These are phyloP conservation scores for Aureobasidium mangrovei DNA, from an alignment of 2,329 filamentous ascomycete genomes.

Conservation along the genomic window DNA sequence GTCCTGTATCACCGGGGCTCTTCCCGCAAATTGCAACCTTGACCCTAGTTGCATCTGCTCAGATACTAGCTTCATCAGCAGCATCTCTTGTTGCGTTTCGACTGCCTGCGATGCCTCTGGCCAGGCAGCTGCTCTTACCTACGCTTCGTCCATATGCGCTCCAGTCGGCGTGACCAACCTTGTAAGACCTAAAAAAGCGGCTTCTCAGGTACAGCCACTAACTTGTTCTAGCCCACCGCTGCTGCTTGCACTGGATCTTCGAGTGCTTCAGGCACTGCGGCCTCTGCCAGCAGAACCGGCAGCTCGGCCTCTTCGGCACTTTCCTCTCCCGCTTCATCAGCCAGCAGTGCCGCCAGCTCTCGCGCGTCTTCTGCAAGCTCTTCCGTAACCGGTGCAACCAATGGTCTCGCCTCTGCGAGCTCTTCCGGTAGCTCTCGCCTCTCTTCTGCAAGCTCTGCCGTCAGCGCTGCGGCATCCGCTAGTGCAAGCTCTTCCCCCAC, in stretches of 20 bases:
- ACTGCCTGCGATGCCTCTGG: slow-evolving; percentile 5
- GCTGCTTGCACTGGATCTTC: not conserved
- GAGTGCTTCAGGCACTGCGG: not conserved
- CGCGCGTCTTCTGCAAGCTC: not conserved
- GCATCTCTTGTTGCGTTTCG: slow-evolving; percentile 10
- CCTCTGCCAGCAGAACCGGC: not conserved
- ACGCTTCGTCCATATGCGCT: slow-evolving; percentile 6
- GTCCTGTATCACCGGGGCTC: not conserved
- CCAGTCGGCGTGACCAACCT: slow-evolving; percentile 10
- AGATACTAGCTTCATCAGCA: slow-evolving; percentile 10
- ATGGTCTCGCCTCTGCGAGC: not conserved
- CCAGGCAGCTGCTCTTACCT: slow-evolving; percentile 3
- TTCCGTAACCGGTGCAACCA: not conserved
- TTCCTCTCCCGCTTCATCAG: slow-evolving; percentile 1
- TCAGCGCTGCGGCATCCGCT: not conserved
- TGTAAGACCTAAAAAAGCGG: not conserved
- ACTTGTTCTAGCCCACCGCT: not conserved
- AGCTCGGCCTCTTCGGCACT: slow-evolving; percentile 1
- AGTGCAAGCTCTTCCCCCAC: not conserved
- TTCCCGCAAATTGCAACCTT: slow-evolving; percentile 7
- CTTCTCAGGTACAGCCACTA: not conserved
- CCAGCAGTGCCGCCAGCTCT: not conserved
- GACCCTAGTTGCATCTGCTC: slow-evolving; percentile 8
- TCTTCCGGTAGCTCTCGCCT: not conserved
- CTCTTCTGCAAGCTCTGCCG: not conserved